A percentile compares a stretch with the other conserved stretches of the same genome.
phyloP scores from a whole-genome alignment of 2,329 filamentous ascomycete species.

The Calcarisporium arbuscula region DNA sequence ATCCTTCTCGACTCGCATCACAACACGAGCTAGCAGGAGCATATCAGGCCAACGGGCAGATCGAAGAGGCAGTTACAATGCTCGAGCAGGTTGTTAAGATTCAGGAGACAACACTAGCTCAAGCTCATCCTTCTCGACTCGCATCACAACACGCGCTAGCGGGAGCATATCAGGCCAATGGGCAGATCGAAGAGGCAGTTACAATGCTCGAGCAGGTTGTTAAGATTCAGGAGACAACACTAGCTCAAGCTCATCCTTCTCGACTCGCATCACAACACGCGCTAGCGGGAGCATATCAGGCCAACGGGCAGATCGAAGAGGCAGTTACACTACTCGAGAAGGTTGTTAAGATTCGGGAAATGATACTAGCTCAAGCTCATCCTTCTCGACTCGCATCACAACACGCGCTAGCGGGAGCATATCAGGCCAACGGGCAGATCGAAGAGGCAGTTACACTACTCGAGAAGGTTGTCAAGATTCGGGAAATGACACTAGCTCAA shows the following conservation, averaged over 20 bases:
- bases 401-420: constrained; percentile 5
- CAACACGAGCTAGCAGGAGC: neutral
- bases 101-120: constrained; percentile 1
- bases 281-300: constrained; percentile 4
- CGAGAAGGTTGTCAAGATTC: constrained; percentile 4
- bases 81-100: constrained; percentile 1
- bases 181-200: constrained; percentile 6
- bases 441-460: constrained; percentile 5
- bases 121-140: constrained; percentile 4
- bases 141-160: constrained; percentile 3
- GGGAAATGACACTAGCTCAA: constrained; percentile 1
- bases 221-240: constrained; percentile 2
- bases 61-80: constrained; percentile 1
- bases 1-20: neutral
- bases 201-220: constrained; percentile 3
- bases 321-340: constrained; percentile 3
- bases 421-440: constrained; percentile 4
- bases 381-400: constrained; percentile 4
- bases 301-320: constrained; percentile 5
- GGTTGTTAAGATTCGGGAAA: constrained; percentile 4
- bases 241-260: constrained; percentile 2
- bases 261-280: constrained; percentile 5
- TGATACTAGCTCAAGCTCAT: constrained; percentile 1
- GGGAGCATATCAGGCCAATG: constrained; percentile 5
- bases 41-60: constrained; percentile 1